Base-by-base conservation (phyloP, 106 monocot genomes). In the Dendrobium nobile region DNA sequence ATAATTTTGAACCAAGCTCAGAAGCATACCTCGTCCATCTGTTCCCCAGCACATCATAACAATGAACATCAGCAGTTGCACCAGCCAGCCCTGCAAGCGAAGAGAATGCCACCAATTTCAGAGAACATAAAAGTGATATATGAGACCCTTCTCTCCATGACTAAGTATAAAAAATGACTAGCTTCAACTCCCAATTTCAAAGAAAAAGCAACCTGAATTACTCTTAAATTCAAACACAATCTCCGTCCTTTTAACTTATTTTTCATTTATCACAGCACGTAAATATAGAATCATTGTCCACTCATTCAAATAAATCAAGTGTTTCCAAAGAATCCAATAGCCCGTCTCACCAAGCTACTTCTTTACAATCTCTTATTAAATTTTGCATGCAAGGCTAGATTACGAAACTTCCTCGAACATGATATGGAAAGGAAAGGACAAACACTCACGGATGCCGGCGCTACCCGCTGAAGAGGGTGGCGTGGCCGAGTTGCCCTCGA, bases 61-160 rank as follows among this genome's bases (percentile, higher is more conserved):
- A 99, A 78, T 99, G 98, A 51, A 99, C 92, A 81, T 99, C 98
- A 54, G 95, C 92, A 41, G 98, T 99, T n/a, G 98, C 98, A 77
- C 98, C 98, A 0, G 98, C 98, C 22, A 99, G 80, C 82, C 98
- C 98, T 99, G 84, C 87, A 82, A 88, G 1, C 33, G 13, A 75
- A 80, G 43, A 85, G 72, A 84, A 77, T n/a, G 43, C n/a, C 47
- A 76, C 16, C 33, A 77, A 47, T 51, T 41, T 47, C 6, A 75
- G 55, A 55, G 70, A 70, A 70, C 26, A 37, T 70, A 4, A 51
- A 37, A 70, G 27, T 37, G 2, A 37, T 11, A 70, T 11, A 8
- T 16, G 31, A 33, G 9, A 70, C 16, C 70, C 33, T 70, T 37
- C 37, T 70, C 37, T 54, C 41, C 28, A 51, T 2, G 24, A 77